Percentiles rank a stretch among this genome's conserved stretches.
Evolutionary conservation across 257 asterid genomes (phyloP).

Genomic region (Solanum infundibuliforme): DNA sequence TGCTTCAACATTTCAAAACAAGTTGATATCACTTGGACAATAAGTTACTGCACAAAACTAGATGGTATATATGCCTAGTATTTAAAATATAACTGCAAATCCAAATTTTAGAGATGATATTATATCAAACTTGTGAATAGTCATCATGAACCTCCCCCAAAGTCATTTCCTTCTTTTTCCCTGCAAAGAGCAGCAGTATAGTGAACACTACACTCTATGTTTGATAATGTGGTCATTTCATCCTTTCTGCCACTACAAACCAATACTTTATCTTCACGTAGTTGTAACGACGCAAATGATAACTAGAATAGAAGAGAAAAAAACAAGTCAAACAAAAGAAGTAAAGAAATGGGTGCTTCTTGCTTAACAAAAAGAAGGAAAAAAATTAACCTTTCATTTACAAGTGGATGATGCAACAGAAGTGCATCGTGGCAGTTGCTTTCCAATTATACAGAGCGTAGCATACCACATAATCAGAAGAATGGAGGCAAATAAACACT

Average conservation of each 20-base stretch:
- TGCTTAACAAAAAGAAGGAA: not conserved
- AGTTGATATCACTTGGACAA: not conserved
- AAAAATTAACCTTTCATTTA: conserved; percentile 25
- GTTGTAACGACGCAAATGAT: not conserved
- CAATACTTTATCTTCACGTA: not conserved
- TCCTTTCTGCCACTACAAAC: not conserved
- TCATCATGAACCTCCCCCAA: not conserved
- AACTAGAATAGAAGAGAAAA: not conserved
- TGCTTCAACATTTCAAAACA: not conserved
- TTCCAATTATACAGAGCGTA: conserved; percentile 29
- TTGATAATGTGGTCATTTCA: not conserved
- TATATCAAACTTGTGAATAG: not conserved
- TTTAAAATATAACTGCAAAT: not conserved
- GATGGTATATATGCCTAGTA: not conserved
- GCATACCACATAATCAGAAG: conserved; percentile 24
- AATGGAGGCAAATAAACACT: conserved; percentile 16
- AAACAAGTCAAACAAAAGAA: not conserved
- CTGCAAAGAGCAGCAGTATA: not conserved
- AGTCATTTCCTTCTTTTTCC: not conserved
- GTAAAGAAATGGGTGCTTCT: not conserved
- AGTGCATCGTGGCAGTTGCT: conserved; percentile 11
- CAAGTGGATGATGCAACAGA: conserved; percentile 35
- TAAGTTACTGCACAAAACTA: not conserved
- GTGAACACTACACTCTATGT: not conserved
- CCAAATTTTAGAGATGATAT: not conserved